Conservation (phyloP, 306 rosid genomes). For the Crotalaria pallida region DNA sequence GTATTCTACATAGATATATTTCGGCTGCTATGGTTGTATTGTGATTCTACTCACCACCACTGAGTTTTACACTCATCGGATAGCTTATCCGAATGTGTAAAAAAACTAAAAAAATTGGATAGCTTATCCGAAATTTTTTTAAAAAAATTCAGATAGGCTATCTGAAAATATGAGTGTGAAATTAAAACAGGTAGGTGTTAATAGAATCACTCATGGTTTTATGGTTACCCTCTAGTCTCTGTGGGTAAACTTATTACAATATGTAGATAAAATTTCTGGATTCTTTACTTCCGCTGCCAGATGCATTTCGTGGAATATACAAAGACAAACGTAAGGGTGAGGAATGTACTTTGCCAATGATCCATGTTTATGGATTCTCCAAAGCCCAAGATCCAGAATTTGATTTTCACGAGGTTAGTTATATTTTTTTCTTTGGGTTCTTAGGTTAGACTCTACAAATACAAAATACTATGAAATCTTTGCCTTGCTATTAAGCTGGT, state of each 20-base stretch:
- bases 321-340: conserved; percentile 39
- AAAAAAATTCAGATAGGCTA: no score
- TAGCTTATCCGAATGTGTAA: no score
- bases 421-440: neutral
- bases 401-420: conserved; percentile 79
- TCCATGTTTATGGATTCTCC: conserved; percentile 94
- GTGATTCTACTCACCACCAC: no score
- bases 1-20: neutral
- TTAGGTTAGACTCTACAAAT: conserved; percentile 5
- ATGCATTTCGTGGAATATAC: conserved; percentile 75
- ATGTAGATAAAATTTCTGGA: neutral
- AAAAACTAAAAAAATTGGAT: no score
- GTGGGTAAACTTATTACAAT: neutral
- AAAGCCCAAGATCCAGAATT: conserved; percentile 94
- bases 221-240: neutral
- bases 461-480: neutral
- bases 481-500: conserved; percentile 7
- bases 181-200: no score
- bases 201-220: no score
- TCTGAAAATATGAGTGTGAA: no score
- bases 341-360: conserved; percentile 53
- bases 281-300: conserved; percentile 38
- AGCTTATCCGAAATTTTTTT: no score
- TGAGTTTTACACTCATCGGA: no score
- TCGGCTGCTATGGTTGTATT: neutral